Conservation (phyloP, 805 yeast genomes). For the Hanseniaspora pseudoguilliermondii region DNA sequence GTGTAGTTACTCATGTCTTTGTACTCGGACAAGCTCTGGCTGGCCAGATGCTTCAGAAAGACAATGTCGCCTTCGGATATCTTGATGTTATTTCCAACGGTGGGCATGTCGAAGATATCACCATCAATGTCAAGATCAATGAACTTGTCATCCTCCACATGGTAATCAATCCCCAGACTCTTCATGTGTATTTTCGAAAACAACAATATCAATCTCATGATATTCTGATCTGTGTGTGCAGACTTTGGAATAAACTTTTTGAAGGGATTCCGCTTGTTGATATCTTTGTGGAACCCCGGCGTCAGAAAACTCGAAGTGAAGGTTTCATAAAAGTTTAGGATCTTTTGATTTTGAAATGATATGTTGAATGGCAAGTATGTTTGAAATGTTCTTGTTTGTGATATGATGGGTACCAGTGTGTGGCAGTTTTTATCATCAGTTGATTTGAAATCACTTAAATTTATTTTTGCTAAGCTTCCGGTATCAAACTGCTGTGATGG, state of each 20-base stretch:
- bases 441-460: background rate
- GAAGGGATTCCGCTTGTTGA: background rate
- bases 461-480: background rate
- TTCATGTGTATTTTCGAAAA: slow-evolving; percentile 9
- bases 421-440: background rate
- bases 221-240: slow-evolving; percentile 1
- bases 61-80: background rate
- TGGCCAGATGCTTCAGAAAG: background rate
- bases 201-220: slow-evolving; percentile 3
- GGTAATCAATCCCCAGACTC: background rate
- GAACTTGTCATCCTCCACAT: background rate
- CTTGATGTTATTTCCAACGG: background rate
- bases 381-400: slow-evolving; percentile 4
- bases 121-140: background rate
- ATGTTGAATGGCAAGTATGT: slow-evolving; percentile 10
- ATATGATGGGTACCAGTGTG: background rate
- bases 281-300: slow-evolving; percentile 4
- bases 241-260: slow-evolving; percentile 4
- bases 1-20: slow-evolving; percentile 2
- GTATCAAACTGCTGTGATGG: too few species aligned
- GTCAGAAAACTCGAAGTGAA: slow-evolving; percentile 9
- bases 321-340: slow-evolving; percentile 9
- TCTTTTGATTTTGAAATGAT: slow-evolving; percentile 9
- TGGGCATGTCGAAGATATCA: background rate
- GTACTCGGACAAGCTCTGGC: background rate